Conservation (phyloP, 768 basidiomycete species). For the Coprinellus micaceus region DNA sequence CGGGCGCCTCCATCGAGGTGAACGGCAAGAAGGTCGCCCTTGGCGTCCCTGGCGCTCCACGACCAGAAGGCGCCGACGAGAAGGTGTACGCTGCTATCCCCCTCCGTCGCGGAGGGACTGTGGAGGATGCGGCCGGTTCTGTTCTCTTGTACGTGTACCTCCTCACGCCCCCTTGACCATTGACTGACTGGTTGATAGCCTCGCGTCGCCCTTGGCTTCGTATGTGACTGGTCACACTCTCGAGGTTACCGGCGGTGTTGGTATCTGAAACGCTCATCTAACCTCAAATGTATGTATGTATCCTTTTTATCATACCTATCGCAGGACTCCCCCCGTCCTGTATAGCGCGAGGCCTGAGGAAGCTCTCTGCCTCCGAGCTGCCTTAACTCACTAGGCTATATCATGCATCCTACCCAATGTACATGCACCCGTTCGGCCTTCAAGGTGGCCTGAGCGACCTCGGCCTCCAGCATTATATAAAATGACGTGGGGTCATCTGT, state of each 20-base stretch:
- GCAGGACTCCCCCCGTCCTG: no score
- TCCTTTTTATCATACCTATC: no score
- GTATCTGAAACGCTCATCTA: slow-evolving; percentile 62
- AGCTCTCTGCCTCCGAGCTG: no score
- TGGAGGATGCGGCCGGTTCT: slow-evolving; percentile 74
- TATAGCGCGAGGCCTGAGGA: no score
- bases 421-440: no score
- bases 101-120: slow-evolving; percentile 59
- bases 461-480: no score
- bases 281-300: no score
- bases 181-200: slow-evolving; percentile 36
- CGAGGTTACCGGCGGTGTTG: slow-evolving; percentile 79
- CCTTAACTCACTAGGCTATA: no score
- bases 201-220: slow-evolving; percentile 73
- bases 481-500: no score
- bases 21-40: slow-evolving; percentile 81
- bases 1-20: slow-evolving; percentile 70
- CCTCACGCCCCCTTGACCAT: background rate
- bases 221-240: slow-evolving; percentile 83
- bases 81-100: slow-evolving; percentile 47
- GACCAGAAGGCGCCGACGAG: slow-evolving; percentile 24
- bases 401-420: no score
- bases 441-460: no score
- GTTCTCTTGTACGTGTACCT: slow-evolving; percentile 66
- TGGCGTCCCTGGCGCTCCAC: slow-evolving; percentile 63